A percentile compares a stretch with the other conserved stretches of the same genome.
Evolutionary conservation across 768 basidiomycete genomes (phyloP).

Genomic region (Tulasnella sp.): DNA sequence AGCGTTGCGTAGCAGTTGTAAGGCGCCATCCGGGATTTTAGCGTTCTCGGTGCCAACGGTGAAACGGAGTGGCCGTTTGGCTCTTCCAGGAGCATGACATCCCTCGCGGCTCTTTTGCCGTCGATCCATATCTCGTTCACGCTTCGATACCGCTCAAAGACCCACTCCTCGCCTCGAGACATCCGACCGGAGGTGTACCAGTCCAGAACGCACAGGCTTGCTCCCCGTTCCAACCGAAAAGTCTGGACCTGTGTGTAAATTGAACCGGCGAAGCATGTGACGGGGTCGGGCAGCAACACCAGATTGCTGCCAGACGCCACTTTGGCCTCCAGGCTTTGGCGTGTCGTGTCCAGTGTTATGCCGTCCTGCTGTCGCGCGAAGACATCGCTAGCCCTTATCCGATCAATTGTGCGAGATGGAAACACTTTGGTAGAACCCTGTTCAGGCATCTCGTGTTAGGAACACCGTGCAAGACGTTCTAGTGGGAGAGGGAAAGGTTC

Average conservation of each 20-base stretch:
- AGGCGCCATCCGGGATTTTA: constrained; percentile 62
- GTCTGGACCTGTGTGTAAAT: constrained; percentile 80
- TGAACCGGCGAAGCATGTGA: constrained; percentile 84
- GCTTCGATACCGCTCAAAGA: constrained; percentile 77
- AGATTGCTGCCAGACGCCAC: constrained; percentile 55
- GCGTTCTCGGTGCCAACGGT: constrained; percentile 43
- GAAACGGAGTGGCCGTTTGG: not conserved
- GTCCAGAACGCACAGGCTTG: constrained; percentile 74
- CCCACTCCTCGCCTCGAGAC: constrained; percentile 84
- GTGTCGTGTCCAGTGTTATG: constrained; percentile 40
- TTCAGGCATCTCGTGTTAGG: not conserved
- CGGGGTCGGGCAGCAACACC: constrained; percentile 85
- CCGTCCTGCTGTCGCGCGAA: constrained; percentile 12
- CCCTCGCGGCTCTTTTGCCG: constrained; percentile 63
- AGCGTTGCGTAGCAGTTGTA: constrained; percentile 90
- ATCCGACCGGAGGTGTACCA: constrained; percentile 90
- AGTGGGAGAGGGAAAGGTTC: not conserved
- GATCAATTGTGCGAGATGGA: constrained; percentile 47
- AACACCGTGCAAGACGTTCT: not conserved
- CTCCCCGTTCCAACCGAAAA: constrained; percentile 57
- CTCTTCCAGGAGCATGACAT: constrained; percentile 69
- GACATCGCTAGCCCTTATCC: constrained; percentile 13
- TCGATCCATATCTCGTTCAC: constrained; percentile 75
- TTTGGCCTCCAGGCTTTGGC: constrained; percentile 58
- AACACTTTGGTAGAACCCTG: constrained; percentile 95